Evolutionary conservation across 2,329 filamentous ascomycete species (phyloP).

Genomic region (Epicoccum sorghinum): DNA sequence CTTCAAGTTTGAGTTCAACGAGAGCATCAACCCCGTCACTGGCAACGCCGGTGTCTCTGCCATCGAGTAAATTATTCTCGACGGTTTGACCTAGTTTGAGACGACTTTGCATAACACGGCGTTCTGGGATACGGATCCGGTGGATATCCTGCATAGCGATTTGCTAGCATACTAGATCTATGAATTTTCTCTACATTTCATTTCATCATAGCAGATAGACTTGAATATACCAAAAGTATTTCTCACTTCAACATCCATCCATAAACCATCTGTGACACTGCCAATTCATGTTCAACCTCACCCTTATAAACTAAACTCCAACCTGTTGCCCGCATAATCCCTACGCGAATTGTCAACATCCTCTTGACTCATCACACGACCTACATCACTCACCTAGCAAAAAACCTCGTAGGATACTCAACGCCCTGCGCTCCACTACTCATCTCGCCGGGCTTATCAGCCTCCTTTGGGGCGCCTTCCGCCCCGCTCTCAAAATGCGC

Average conservation of each 20-base stretch:
- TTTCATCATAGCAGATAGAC: not conserved
- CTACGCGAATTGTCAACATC: not conserved
- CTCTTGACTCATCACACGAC: not conserved
- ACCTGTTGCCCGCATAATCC: slow-evolving; percentile 50
- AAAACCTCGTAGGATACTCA: slow-evolving; percentile 68
- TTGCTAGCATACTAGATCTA: slow-evolving; percentile 20
- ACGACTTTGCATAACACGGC: slow-evolving; percentile 10
- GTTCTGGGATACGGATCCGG: slow-evolving; percentile 16
- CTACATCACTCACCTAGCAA: slow-evolving; percentile 51
- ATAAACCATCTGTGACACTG: too few relatives aligned
- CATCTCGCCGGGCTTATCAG: slow-evolving; percentile 61
- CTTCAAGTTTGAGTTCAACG: slow-evolving; percentile 75
- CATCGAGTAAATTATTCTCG: slow-evolving; percentile 54
- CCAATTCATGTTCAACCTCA: too few relatives aligned
- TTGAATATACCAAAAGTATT: slow-evolving; percentile 11
- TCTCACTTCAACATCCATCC: slow-evolving; percentile 1
- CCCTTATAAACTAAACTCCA: slow-evolving; percentile 48
- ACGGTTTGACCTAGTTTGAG: not conserved
- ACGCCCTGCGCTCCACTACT: slow-evolving; percentile 55
- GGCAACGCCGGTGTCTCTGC: slow-evolving; percentile 61
- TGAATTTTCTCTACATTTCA: slow-evolving; percentile 11
- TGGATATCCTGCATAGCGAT: slow-evolving; percentile 21
- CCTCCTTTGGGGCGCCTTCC: slow-evolving; percentile 58
- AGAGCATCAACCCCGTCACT: slow-evolving; percentile 71
- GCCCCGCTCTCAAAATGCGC: slow-evolving; percentile 58